Percentiles rank a stretch among this genome's conserved stretches.
Conservation (phyloP, 352 stramenopile species). For the Pythium aristosporum region DNA sequence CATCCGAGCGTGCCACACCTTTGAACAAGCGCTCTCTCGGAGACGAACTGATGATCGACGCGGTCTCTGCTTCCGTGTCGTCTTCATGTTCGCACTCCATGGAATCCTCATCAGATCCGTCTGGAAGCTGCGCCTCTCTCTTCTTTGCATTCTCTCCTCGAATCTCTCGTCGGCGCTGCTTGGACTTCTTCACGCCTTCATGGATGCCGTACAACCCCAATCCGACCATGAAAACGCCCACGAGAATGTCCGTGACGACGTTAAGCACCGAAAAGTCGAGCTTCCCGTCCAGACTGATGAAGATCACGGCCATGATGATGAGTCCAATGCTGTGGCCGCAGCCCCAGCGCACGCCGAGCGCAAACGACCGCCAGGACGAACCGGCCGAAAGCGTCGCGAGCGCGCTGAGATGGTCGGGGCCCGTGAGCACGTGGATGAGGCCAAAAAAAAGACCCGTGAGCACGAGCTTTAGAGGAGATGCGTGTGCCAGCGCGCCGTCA, state of each 20-base stretch:
- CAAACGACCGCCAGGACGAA: constrained; percentile 79
- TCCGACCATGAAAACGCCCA: constrained; percentile 80
- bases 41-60: constrained; percentile 30
- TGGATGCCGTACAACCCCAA: constrained; percentile 68
- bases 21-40: constrained; percentile 23
- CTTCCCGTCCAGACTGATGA: constrained; percentile 59
- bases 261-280: constrained; percentile 56
- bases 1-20: constrained; percentile 2
- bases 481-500: constrained; percentile 37
- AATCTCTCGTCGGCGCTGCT: constrained; percentile 20
- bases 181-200: constrained; percentile 57
- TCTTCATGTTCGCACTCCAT: constrained; percentile 24
- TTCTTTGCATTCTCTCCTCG: constrained; percentile 19
- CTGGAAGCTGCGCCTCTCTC: constrained; percentile 10
- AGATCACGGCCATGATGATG: constrained; percentile 81
- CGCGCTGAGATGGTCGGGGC: constrained; percentile 88
- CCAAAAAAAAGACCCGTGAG: constrained; percentile 42
- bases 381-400: constrained; percentile 84
- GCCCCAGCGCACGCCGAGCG: constrained; percentile 88
- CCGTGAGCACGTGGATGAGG: constrained; percentile 50
- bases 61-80: constrained; percentile 41
- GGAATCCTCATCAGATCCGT: constrained; percentile 16
- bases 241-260: constrained; percentile 63
- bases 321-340: constrained; percentile 89
- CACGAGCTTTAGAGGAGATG: constrained; percentile 40